Evolutionary conservation across 2,329 filamentous ascomycete genomes (phyloP).

Genomic region (Cladosporium sphaerospermum): DNA sequence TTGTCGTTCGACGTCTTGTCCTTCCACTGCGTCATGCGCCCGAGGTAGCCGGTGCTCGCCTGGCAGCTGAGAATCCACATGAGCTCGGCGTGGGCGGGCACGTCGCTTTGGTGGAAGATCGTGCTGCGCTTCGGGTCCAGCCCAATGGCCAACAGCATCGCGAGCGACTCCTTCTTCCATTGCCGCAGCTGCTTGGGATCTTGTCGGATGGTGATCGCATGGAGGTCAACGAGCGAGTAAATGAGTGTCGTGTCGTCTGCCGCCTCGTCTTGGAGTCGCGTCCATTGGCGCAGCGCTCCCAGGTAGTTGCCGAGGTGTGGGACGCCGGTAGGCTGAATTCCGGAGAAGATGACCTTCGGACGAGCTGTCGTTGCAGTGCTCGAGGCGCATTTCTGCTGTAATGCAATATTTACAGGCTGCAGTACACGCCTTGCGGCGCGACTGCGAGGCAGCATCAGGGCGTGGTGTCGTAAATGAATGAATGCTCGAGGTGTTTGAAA

Average conservation of each 20-base stretch:
- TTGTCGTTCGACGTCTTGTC: conserved; percentile 41
- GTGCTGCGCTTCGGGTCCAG: conserved; percentile 69
- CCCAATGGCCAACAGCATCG: conserved; percentile 75
- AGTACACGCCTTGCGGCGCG: conserved; percentile 3
- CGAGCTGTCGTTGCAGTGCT: conserved; percentile 9
- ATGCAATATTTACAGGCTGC: background rate
- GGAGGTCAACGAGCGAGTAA: conserved; percentile 87
- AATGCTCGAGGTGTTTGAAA: too few species aligned
- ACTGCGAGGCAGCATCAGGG: conserved; percentile 2
- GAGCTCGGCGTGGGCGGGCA: conserved; percentile 75
- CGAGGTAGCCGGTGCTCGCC: conserved; percentile 87
- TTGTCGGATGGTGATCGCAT: conserved; percentile 80
- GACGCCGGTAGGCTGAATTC: conserved; percentile 91
- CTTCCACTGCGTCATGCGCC: conserved; percentile 99
- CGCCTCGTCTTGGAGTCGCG: conserved; percentile 64
- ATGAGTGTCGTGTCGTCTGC: conserved; percentile 56
- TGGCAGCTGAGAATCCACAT: conserved; percentile 97
- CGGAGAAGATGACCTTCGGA: conserved; percentile 70
- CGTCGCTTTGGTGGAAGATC: conserved; percentile 66
- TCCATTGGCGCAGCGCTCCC: conserved; percentile 83
- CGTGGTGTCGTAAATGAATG: background rate
- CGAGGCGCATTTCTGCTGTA: conserved; percentile 2
- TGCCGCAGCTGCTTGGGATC: conserved; percentile 53
- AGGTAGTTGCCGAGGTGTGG: conserved; percentile 95
- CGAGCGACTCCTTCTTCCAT: conserved; percentile 68